phyloP scores from a whole-genome alignment of 1,284 basidiomycete species.

The Austroboletus niveus region DNA sequence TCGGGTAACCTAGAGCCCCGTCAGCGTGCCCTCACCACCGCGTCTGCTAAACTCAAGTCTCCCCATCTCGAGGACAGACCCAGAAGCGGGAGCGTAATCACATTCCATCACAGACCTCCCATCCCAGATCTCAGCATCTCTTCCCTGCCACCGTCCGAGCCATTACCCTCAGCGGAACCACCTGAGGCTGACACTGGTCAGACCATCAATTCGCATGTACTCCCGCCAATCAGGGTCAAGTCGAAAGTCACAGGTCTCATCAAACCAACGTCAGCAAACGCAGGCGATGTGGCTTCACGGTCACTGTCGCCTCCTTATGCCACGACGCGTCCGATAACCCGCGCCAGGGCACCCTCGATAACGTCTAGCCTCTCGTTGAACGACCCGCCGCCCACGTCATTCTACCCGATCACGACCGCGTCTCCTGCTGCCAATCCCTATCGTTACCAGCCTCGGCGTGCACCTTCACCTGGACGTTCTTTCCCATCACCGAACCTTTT shows the following conservation, averaged over 20 bases:
- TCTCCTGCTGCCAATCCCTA: slow-evolving; percentile 56
- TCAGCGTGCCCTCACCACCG: slow-evolving; percentile 37
- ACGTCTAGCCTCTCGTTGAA: slow-evolving; percentile 40
- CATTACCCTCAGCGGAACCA: slow-evolving; percentile 17
- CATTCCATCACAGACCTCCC: slow-evolving; percentile 36
- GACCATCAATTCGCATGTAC: slow-evolving; percentile 9
- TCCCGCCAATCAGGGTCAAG: slow-evolving; percentile 43
- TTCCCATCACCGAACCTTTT: slow-evolving; percentile 38
- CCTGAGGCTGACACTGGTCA: slow-evolving; percentile 9
- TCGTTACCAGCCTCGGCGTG: slow-evolving; percentile 43
- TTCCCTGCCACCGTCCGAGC: slow-evolving; percentile 17
- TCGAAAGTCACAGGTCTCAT: slow-evolving; percentile 54
- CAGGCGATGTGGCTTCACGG: slow-evolving; percentile 14
- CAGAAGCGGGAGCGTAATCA: slow-evolving; percentile 35
- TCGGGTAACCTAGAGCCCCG: slow-evolving; percentile 29
- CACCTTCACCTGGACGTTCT: slow-evolving; percentile 33
- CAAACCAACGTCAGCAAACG: slow-evolving; percentile 33
- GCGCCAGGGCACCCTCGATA: slow-evolving; percentile 45
- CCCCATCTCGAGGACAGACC: slow-evolving; percentile 21
- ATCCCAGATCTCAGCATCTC: slow-evolving; percentile 21
- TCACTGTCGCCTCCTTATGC: slow-evolving; percentile 33
- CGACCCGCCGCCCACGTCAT: slow-evolving; percentile 28
- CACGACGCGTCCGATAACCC: slow-evolving; percentile 33
- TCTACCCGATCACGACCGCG: slow-evolving; percentile 59
- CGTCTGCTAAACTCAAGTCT: slow-evolving; percentile 24